phyloP scores from a whole-genome alignment of 2,329 filamentous ascomycete species.

The Pseudogymnoascus sp. region DNA sequence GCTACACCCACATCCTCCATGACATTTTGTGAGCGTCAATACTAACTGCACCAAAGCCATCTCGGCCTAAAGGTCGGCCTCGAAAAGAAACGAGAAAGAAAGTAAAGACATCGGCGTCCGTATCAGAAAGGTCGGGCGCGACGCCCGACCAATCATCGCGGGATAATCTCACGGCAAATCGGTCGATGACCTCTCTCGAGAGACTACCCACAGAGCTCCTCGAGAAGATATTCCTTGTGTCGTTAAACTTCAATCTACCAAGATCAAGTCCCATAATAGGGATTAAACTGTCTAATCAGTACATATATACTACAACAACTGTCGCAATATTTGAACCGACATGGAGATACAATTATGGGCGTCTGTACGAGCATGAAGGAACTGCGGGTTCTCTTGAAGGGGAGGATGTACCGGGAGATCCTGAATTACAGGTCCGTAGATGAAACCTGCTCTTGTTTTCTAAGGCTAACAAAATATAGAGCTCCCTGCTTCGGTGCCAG shows the following conservation, averaged over 20 bases:
- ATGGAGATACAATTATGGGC: conserved; percentile 20
- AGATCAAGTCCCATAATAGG: conserved; percentile 25
- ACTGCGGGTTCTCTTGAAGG: background rate
- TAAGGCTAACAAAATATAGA: background rate
- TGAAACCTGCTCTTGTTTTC: background rate
- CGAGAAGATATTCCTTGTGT: conserved; percentile 24
- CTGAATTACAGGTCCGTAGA: background rate
- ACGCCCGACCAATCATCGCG: conserved; percentile 16
- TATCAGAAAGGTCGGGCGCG: background rate
- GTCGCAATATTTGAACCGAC: conserved; percentile 22
- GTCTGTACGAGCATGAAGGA: background rate
- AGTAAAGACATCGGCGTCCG: background rate
- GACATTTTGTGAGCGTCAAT: background rate
- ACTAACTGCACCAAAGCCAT: background rate
- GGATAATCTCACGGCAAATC: conserved; percentile 24
- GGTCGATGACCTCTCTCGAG: conserved; percentile 26
- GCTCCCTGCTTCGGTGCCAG: conserved; percentile 1
- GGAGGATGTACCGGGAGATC: background rate
- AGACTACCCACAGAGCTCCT: conserved; percentile 27
- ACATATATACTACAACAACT: conserved; percentile 22
- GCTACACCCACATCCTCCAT: background rate
- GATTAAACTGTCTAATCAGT: conserved; percentile 24
- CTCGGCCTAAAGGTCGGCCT: conserved; percentile 1
- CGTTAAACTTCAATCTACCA: conserved; percentile 25
- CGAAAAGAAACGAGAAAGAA: conserved; percentile 1